Conservation (phyloP, 2,329 filamentous ascomycete genomes). For the Huntiella moniliformis region DNA sequence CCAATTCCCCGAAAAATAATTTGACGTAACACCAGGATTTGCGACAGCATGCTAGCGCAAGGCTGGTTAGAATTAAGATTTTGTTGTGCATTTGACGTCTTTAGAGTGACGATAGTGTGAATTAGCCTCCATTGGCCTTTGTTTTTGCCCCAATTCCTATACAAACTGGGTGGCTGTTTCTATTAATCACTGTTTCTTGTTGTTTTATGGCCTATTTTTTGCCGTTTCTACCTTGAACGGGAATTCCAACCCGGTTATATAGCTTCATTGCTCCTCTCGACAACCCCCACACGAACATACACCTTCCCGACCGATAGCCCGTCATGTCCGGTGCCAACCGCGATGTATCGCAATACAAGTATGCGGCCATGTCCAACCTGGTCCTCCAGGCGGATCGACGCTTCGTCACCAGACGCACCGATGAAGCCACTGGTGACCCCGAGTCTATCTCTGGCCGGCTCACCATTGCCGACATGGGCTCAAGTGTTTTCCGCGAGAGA, state of each 20-base stretch:
- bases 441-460: conserved; percentile 91
- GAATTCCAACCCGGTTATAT: conserved; percentile 7
- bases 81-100: background rate
- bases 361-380: conserved; percentile 99
- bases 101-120: background rate
- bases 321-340: conserved; percentile 55
- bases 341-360: conserved; percentile 94
- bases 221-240: conserved; percentile 4
- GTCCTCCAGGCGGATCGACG: conserved; percentile 98
- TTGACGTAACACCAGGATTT: conserved; percentile 7
- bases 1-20: conserved; percentile 11
- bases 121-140: conserved; percentile 8
- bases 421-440: conserved; percentile 91
- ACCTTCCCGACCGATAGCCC: conserved; percentile 4
- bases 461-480: conserved; percentile 88
- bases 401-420: conserved; percentile 77
- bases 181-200: conserved; percentile 1
- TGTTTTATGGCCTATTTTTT: conserved; percentile 8
- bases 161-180: background rate
- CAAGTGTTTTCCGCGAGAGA: conserved; percentile 57
- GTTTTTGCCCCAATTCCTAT: background rate
- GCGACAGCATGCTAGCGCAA: conserved; percentile 9
- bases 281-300: conserved; percentile 2
- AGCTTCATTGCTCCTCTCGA: conserved; percentile 3
- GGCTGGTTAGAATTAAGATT: conserved; percentile 8